These are phyloP conservation scores for Phytophthora brassicae DNA, from an alignment of 352 stramenopile species.

Conservation along the genomic window DNA sequence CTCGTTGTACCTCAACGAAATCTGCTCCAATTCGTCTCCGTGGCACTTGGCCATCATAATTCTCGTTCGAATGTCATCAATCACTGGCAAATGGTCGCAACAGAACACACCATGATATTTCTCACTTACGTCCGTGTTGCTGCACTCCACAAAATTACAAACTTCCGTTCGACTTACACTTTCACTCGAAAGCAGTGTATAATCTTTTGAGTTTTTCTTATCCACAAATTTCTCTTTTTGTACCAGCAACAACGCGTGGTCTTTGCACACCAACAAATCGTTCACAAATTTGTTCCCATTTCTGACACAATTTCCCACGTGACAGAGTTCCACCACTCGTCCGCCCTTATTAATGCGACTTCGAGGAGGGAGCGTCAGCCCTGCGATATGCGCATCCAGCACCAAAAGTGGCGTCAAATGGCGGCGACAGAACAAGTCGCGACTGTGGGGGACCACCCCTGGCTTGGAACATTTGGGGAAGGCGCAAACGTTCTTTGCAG, in stretches of 20 bases:
- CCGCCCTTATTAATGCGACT: background rate
- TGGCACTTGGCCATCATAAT: conserved; percentile 9
- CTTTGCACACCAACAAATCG: background rate
- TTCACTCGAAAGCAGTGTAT: background rate
- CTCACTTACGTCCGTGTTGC: background rate
- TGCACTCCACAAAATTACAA: conserved; percentile 1
- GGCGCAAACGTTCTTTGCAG: background rate
- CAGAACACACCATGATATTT: conserved; percentile 8
- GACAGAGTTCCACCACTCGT: background rate
- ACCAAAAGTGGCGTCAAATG: background rate
- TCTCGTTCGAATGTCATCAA: conserved; percentile 1
- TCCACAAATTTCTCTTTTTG: conserved; percentile 4
- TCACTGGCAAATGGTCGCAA: conserved; percentile 3
- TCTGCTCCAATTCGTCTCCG: conserved; percentile 3
- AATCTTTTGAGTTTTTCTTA: background rate
- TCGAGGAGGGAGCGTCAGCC: background rate
- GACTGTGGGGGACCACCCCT: background rate
- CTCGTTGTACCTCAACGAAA: conserved; percentile 5
- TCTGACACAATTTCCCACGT: background rate
- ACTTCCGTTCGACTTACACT: background rate
- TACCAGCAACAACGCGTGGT: background rate
- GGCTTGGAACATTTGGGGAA: background rate
- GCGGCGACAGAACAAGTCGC: background rate
- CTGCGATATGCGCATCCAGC: background rate
- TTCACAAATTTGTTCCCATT: background rate